Evolutionary conservation across 2,329 filamentous ascomycete genomes (phyloP), one percentile per base, ranked within the genome.

Genomic region (Fusarium austroafricanum): DNA sequence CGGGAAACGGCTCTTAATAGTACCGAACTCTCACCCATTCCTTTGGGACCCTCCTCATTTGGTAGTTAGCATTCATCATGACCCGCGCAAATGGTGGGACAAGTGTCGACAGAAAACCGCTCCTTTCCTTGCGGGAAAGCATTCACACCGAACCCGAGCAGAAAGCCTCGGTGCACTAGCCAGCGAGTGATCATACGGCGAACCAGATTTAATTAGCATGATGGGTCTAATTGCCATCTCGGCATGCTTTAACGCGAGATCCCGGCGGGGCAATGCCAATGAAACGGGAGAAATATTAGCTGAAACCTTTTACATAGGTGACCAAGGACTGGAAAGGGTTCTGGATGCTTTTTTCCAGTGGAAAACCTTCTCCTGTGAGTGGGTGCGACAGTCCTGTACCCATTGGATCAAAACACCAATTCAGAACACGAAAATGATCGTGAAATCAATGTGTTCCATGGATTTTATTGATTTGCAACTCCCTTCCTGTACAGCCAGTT

Each of bases 171-270:
- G 66, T 38, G 29, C 44, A 68, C 40, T 43, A 55, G 20, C n/a
- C 23, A 54, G 52, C 44, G 56, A 56, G 40, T 28, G 26, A 31
- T 51, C 55, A 45, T 37, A 43, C 23, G 37, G 49, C 58, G 56
- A 59, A 58, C 47, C 29, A 63, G 33, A 62, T 49, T 40, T 50
- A 35, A 40, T 40, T n/a, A 12, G 28, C 35, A 46, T 59, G 43
- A 58, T 61, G 57, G 29, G 53, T 62, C 42, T 46, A 28, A 21
- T 54, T 29, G 31, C 18, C 46, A 47, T 57, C 72, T 74, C 72
- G 72, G 72, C 33, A 39, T 57, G 26, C 40, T 72, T 73, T 74
- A 39, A 63, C 59, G 68, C 72, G 72, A 73, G 54, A 43, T 62
- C 42, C 71, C 70, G 70, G 68, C 59, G 71, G 68, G 56, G 68